Base-by-base conservation (phyloP, 1,284 basidiomycete species). In the Cutaneotrichosporon daszewskae region DNA sequence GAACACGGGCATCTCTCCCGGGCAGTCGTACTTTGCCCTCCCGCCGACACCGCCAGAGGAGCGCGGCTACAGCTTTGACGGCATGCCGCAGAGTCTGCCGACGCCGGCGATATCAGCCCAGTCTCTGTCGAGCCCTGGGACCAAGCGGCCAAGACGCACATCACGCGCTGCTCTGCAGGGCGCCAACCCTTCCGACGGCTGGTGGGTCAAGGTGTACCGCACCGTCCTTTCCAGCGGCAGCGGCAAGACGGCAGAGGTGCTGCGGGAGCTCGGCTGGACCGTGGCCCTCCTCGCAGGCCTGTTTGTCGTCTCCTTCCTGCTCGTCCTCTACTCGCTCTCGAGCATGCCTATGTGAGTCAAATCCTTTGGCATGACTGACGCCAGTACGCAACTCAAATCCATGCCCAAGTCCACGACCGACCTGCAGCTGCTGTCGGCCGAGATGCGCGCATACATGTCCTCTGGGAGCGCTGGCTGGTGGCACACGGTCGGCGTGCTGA, bases 401-500 rank as follows among this genome's bases (percentile, higher is more conserved):
- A 40, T 73, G n/a, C 71, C 71, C 1, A 62, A 65, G 41, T 66
- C 67, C 2, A 67, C 68, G 4, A 67, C 67, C 26, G 71, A 73
- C 38, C 54, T 73, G 17, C 69, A 72, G 48, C 56, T 70, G 0
- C 54, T 73, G 1, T 70, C 67, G 5, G 62, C 62, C 12, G 69
- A 72, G 37, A 72, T 73, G 32, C 48, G 60, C 18, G 42, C 54
- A 24, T 73, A 73, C 53, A 73, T 73, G 71, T 51, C 51, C 1
- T 54, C 58, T 16, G 62, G 65, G 35, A 52, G 42, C 25, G 26
- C 45, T 2, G 70, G 71, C 2, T 71, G 64, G 61, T 67, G 65
- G 57, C 71, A 73, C 51, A 71, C 68, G 34, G 66, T 91, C 34
- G 80, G 76, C n/a, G 87, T 89, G 28, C 77, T 94, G 59, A 81